These are phyloP conservation scores for Adansonia grandidieri DNA, from an alignment of 441 rosid species.

Conservation along the genomic window DNA sequence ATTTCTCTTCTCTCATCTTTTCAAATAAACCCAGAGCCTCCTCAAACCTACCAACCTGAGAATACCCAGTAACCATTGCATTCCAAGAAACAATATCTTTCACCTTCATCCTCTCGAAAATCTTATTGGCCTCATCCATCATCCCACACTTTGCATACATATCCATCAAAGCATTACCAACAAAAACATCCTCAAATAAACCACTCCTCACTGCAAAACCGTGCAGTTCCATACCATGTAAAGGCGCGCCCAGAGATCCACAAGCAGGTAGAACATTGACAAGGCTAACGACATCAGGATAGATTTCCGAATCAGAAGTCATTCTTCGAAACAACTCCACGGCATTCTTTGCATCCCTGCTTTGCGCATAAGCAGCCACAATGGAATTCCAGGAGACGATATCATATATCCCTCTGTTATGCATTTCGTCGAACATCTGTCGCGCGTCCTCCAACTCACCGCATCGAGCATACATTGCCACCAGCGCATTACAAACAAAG, in stretches of 20 bases:
- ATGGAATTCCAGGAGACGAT: constrained; percentile 90
- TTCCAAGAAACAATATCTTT: constrained; percentile 95
- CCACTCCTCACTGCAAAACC: constrained; percentile 58
- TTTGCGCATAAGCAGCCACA: constrained; percentile 55
- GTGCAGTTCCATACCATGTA: constrained; percentile 65
- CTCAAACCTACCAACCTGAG: constrained; percentile 67
- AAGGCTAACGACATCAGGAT: constrained; percentile 66
- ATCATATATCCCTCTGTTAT: constrained; percentile 47
- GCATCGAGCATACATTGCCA: constrained; percentile 69
- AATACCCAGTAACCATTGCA: constrained; percentile 83
- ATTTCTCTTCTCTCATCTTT: constrained; percentile 65
- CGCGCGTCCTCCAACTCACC: constrained; percentile 54
- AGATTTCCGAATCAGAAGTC: constrained; percentile 42
- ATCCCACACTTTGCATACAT: constrained; percentile 83
- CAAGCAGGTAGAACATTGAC: constrained; percentile 76
- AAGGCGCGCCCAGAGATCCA: constrained; percentile 53
- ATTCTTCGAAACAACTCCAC: constrained; percentile 55
- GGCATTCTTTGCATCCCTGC: constrained; percentile 49
- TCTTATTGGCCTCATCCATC: constrained; percentile 64
- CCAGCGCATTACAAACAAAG: constrained; percentile 72
- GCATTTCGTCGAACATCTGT: constrained; percentile 79
- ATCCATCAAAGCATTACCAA: constrained; percentile 76
- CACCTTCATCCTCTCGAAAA: constrained; percentile 56
- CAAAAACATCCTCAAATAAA: constrained; percentile 59
- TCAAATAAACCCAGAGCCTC: constrained; percentile 64